Evolutionary conservation across 139 green algal species (phyloP).

Genomic region (Haematococcus sp.): DNA sequence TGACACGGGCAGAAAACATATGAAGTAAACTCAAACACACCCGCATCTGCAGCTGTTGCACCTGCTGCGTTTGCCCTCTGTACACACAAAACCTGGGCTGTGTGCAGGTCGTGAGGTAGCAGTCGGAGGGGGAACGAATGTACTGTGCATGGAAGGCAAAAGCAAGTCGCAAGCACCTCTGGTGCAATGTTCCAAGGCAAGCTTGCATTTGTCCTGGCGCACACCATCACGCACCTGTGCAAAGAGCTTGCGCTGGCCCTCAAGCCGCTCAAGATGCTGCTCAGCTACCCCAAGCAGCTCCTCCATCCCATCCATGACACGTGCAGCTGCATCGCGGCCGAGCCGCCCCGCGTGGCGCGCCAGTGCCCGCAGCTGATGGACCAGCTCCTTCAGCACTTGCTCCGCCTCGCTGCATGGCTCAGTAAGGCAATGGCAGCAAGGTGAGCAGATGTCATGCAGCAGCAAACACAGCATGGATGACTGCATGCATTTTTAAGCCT

Average conservation of each 20-base stretch:
- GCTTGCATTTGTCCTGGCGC: too few relatives aligned
- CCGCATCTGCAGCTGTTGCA: conserved; percentile 35
- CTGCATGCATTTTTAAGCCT: too few relatives aligned
- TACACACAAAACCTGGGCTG: too few relatives aligned
- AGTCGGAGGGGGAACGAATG: too few relatives aligned
- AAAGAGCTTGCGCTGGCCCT: conserved; percentile 66
- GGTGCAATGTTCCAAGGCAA: too few relatives aligned
- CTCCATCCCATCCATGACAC: neutral
- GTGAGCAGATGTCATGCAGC: too few relatives aligned
- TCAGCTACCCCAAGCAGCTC: conserved; percentile 36
- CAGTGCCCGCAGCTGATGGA: neutral
- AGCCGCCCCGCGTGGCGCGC: neutral
- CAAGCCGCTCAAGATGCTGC: conserved; percentile 58
- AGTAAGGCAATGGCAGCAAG: too few relatives aligned
- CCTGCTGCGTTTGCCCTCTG: too few relatives aligned
- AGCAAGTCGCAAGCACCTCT: neutral
- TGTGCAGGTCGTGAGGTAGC: too few relatives aligned
- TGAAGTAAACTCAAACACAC: too few relatives aligned
- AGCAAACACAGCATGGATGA: too few relatives aligned
- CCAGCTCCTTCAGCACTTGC: conserved; percentile 20
- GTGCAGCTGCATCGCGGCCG: neutral
- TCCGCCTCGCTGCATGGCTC: conserved; percentile 52
- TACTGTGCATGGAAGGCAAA: conserved; percentile 2
- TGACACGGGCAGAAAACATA: too few relatives aligned
- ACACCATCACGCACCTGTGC: conserved; percentile 31